Evolutionary conservation across 2,329 filamentous ascomycete species (phyloP).

Genomic region (Clarireedia monteithiana): DNA sequence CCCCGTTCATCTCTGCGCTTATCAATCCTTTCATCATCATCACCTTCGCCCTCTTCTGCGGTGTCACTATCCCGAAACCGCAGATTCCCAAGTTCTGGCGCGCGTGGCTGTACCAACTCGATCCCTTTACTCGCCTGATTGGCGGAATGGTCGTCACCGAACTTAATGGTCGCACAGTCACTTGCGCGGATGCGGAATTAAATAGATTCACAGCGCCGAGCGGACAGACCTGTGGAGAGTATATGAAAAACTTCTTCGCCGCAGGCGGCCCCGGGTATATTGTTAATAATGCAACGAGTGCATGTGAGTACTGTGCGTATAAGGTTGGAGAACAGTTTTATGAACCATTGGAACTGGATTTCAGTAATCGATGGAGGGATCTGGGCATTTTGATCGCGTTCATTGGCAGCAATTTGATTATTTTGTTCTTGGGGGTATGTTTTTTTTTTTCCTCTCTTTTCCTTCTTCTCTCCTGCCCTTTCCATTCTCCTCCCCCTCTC

Average conservation of each 20-base stretch:
- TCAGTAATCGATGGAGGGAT: slow-evolving; percentile 69
- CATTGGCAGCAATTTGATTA: slow-evolving; percentile 66
- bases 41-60: slow-evolving; percentile 78
- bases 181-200: slow-evolving; percentile 53
- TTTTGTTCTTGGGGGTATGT: slow-evolving; percentile 44
- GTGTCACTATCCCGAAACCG: slow-evolving; percentile 71
- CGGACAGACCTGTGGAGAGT: slow-evolving; percentile 62
- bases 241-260: slow-evolving; percentile 66
- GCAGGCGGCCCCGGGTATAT: slow-evolving; percentile 66
- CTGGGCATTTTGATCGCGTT: slow-evolving; percentile 72
- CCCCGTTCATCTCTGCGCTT: slow-evolving; percentile 69
- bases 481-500: no score
- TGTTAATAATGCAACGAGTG: slow-evolving; percentile 52
- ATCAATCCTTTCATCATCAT: slow-evolving; percentile 79
- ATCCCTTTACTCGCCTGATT: slow-evolving; percentile 77
- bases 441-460: not conserved
- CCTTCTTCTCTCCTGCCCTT: no score
- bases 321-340: slow-evolving; percentile 77
- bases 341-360: slow-evolving; percentile 55
- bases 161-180: slow-evolving; percentile 56
- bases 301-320: slow-evolving; percentile 78
- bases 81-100: slow-evolving; percentile 76
- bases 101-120: slow-evolving; percentile 72
- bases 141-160: slow-evolving; percentile 73
- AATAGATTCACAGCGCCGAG: slow-evolving; percentile 60